Conservation (phyloP, 768 basidiomycete species). For the Epithele typhae region DNA sequence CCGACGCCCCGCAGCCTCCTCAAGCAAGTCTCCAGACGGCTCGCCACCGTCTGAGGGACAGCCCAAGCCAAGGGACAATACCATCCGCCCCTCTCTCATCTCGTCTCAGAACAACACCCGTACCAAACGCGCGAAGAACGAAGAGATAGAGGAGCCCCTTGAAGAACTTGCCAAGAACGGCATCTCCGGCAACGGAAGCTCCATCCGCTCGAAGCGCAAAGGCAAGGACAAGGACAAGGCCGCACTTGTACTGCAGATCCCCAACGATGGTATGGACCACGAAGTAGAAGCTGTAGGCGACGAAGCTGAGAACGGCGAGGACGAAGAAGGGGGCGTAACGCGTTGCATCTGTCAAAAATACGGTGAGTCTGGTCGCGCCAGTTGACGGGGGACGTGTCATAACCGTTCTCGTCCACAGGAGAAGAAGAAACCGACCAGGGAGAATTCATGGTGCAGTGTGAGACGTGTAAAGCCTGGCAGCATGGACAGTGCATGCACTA, state of each 20-base stretch:
- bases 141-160: constrained; percentile 62
- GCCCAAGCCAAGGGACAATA: constrained; percentile 25
- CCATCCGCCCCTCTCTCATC: constrained; percentile 21
- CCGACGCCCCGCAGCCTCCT: constrained; percentile 64
- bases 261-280: constrained; percentile 25
- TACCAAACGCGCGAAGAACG: constrained; percentile 66
- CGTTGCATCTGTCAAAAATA: constrained; percentile 84
- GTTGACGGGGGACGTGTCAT: constrained; percentile 22
- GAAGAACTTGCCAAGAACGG: constrained; percentile 49
- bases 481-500: constrained; percentile 96
- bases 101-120: constrained; percentile 26
- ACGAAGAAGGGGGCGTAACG: constrained; percentile 61
- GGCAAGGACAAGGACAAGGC: constrained; percentile 55
- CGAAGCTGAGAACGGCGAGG: constrained; percentile 39
- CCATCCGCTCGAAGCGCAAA: constrained; percentile 56
- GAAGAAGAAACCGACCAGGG: constrained; percentile 76
- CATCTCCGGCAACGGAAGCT: constrained; percentile 29
- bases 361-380: constrained; percentile 44
- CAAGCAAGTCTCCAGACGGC: constrained; percentile 67
- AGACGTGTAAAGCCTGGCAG: constrained; percentile 97
- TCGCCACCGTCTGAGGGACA: constrained; percentile 49
- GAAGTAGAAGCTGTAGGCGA: constrained; percentile 26
- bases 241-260: constrained; percentile 22
- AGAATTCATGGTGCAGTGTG: constrained; percentile 97
- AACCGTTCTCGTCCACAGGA: constrained; percentile 29